Conservation (phyloP, 306 rosid species). For the Castanea mollissima region DNA sequence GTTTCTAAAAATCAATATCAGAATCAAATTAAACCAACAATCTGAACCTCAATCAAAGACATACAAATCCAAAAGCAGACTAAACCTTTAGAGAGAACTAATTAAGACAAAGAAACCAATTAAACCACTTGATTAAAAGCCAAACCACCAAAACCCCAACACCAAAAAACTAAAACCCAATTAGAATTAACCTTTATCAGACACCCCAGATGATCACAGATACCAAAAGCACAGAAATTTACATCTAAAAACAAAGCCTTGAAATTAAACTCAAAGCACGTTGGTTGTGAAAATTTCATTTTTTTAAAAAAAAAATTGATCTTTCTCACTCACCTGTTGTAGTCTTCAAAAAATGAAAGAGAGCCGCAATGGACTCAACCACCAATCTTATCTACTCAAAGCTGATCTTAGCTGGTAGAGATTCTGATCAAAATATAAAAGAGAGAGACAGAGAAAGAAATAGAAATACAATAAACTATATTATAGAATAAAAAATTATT, state of each 20-base stretch:
- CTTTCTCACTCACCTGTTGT: slow-evolving; percentile 31
- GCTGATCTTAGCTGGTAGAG: slow-evolving; percentile 45
- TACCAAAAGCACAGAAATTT: slow-evolving; percentile 6
- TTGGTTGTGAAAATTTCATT: not conserved
- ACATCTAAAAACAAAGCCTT: slow-evolving; percentile 11
- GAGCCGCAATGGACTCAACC: slow-evolving; percentile 33
- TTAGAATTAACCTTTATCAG: slow-evolving; percentile 24
- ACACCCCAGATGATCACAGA: slow-evolving; percentile 16
- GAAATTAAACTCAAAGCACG: slow-evolving; percentile 23
- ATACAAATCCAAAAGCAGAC: slow-evolving; percentile 3
- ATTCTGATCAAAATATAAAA: slow-evolving; percentile 37
- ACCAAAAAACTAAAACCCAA: slow-evolving; percentile 3
- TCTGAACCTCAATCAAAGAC: slow-evolving; percentile 16
- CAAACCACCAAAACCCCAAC: slow-evolving; percentile 31
- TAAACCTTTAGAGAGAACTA: slow-evolving; percentile 3
- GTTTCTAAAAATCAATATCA: not conserved
- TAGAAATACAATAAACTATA: not conserved
- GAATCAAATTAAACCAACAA: slow-evolving; percentile 10
- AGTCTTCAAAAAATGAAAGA: slow-evolving; percentile 25
- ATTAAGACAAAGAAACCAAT: not conserved
- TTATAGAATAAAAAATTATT: not conserved
- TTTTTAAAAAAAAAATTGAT: not conserved
- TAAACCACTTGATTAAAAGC: slow-evolving; percentile 12
- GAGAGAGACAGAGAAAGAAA: not conserved
- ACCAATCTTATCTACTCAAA: slow-evolving; percentile 58